These are phyloP conservation scores for Avicennia marina DNA, from an alignment of 257 asterid genomes.

Conservation along the genomic window DNA sequence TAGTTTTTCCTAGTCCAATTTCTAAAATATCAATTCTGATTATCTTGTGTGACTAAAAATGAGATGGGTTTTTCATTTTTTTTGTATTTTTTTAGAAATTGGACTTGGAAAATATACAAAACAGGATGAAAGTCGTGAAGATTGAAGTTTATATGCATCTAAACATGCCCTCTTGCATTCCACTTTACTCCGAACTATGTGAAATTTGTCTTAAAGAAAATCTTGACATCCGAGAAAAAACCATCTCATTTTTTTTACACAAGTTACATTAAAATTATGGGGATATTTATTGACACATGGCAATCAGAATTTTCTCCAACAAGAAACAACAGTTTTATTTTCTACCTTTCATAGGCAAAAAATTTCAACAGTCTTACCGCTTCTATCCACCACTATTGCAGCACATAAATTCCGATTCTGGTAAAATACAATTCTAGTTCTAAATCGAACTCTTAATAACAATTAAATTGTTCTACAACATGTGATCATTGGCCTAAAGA, in stretches of 20 bases:
- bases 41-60: too few species aligned
- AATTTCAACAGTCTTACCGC: not conserved
- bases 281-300: not conserved
- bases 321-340: not conserved
- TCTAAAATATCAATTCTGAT: too few species aligned
- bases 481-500: conserved; percentile 5
- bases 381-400: too few species aligned
- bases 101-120: not conserved
- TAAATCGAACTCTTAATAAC: too few species aligned
- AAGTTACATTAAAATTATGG: not conserved
- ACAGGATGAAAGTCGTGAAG: not conserved
- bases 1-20: too few species aligned
- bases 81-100: too few species aligned
- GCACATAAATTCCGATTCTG: too few species aligned
- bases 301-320: not conserved
- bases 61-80: too few species aligned
- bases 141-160: not conserved
- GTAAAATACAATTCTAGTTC: too few species aligned
- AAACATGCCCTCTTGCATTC: not conserved
- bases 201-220: not conserved
- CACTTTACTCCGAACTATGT: conserved; percentile 1
- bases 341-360: not conserved
- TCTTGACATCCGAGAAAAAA: not conserved
- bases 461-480: too few species aligned
- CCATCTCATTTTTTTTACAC: not conserved